These are phyloP conservation scores for Hygrophorus russula DNA, from an alignment of 768 basidiomycete genomes.

Conservation along the genomic window DNA sequence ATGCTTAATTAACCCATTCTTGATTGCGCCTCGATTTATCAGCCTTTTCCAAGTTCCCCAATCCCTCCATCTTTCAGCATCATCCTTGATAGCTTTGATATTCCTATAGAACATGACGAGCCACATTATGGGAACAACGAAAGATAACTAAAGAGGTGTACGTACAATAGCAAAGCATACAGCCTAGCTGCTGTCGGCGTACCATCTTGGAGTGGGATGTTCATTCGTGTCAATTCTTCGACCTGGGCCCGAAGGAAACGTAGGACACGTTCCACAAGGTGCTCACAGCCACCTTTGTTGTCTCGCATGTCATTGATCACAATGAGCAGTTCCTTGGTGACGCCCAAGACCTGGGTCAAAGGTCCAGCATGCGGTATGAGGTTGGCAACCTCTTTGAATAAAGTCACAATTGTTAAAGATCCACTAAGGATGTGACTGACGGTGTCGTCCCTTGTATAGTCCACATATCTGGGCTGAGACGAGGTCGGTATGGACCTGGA, in stretches of 20 bases:
- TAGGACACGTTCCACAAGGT: not conserved
- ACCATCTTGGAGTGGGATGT: not conserved
- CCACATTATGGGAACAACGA: not conserved
- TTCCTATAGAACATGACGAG: not conserved
- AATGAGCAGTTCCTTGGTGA: not conserved
- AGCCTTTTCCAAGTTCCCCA: not conserved
- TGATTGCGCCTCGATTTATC: not conserved
- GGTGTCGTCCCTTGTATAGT: slow-evolving; percentile 32
- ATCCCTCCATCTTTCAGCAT: not conserved
- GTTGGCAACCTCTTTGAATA: not conserved
- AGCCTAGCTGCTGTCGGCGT: not conserved
- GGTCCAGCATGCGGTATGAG: slow-evolving; percentile 1
- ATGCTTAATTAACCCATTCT: not conserved
- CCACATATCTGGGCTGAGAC: too few species aligned
- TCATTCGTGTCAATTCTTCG: not conserved
- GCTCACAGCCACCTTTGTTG: not conserved
- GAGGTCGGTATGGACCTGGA: too few species aligned
- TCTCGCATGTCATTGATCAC: not conserved
- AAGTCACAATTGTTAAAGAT: not conserved
- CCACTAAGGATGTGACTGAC: not conserved
- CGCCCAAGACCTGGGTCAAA: not conserved
- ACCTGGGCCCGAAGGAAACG: not conserved
- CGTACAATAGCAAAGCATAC: not conserved
- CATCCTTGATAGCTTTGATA: not conserved
- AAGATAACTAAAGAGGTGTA: not conserved